A percentile compares a stretch with the other conserved stretches of the same genome.
phyloP scores from a whole-genome alignment of 495 filamentous ascomycete genomes.

The Hypoxylon cercidicola region DNA sequence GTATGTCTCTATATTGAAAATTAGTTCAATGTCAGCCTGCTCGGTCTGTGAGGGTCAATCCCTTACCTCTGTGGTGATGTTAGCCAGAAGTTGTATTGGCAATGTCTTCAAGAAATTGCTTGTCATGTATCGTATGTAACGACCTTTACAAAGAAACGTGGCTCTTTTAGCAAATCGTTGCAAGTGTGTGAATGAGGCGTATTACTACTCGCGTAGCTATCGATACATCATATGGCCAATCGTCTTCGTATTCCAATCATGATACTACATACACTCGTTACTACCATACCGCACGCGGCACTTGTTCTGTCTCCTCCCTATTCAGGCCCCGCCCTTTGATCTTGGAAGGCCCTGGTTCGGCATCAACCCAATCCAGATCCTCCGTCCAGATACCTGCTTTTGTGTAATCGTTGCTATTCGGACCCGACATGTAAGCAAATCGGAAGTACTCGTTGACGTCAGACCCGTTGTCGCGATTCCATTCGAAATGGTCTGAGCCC shows the following conservation, averaged over 20 bases:
- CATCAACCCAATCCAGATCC: slow-evolving; percentile 74
- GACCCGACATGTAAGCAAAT: slow-evolving; percentile 82
- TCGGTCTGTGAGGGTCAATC: too few species aligned
- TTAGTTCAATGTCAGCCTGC: too few species aligned
- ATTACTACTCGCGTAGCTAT: not conserved
- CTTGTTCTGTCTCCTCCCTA: slow-evolving; percentile 21
- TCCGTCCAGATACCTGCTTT: slow-evolving; percentile 80
- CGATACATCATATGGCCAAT: not conserved
- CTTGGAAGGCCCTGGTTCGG: slow-evolving; percentile 58
- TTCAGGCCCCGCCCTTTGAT: slow-evolving; percentile 44
- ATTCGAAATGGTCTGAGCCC: slow-evolving; percentile 57
- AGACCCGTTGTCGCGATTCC: slow-evolving; percentile 53
- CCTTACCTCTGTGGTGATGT: too few species aligned
- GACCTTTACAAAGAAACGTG: too few species aligned
- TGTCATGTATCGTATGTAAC: too few species aligned
- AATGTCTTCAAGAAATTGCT: too few species aligned
- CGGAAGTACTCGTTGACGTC: slow-evolving; percentile 78
- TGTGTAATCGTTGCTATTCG: slow-evolving; percentile 76
- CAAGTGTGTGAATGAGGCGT: not conserved
- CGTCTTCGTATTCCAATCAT: slow-evolving; percentile 7
- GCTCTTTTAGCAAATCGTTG: too few species aligned
- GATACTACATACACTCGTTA: slow-evolving; percentile 20
- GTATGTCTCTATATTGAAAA: too few species aligned
- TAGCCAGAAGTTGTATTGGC: too few species aligned
- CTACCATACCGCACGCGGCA: slow-evolving; percentile 33